phyloP scores from a whole-genome alignment of 306 rosid species.

The Arachis hypogaea region DNA sequence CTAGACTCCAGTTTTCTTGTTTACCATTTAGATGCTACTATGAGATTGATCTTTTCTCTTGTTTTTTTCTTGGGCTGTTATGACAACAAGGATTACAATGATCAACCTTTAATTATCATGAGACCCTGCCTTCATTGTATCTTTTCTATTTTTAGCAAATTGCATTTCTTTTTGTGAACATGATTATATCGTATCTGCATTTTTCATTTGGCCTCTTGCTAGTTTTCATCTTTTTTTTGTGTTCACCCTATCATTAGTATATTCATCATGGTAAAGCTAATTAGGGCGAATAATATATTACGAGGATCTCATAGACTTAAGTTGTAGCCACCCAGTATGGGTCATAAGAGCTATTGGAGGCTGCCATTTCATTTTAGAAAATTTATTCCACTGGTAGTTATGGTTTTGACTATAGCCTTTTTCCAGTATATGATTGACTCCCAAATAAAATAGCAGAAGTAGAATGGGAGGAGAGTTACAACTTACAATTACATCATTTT shows the following conservation, averaged over 20 bases:
- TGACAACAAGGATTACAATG: not conserved
- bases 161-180: not conserved
- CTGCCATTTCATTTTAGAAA: constrained; percentile 26
- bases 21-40: not conserved
- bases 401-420: constrained; percentile 1
- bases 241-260: constrained; percentile 3
- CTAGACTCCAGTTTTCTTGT: no score
- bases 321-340: constrained; percentile 8
- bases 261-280: constrained; percentile 4
- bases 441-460: not conserved
- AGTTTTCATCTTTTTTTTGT: not conserved
- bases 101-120: constrained; percentile 1
- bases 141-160: not conserved
- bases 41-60: not conserved
- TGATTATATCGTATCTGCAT: not conserved
- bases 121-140: not conserved
- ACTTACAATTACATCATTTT: not conserved
- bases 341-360: not conserved
- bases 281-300: not conserved
- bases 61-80: no score
- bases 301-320: not conserved
- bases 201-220: constrained; percentile 4
- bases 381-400: not conserved
- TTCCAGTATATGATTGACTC: not conserved
- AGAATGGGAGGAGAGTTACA: not conserved